Percentiles rank a stretch among this genome's conserved stretches.
These are phyloP conservation scores for Wickerhamomyces hampshirensis DNA, from an alignment of 805 yeast genomes.

Conservation along the genomic window DNA sequence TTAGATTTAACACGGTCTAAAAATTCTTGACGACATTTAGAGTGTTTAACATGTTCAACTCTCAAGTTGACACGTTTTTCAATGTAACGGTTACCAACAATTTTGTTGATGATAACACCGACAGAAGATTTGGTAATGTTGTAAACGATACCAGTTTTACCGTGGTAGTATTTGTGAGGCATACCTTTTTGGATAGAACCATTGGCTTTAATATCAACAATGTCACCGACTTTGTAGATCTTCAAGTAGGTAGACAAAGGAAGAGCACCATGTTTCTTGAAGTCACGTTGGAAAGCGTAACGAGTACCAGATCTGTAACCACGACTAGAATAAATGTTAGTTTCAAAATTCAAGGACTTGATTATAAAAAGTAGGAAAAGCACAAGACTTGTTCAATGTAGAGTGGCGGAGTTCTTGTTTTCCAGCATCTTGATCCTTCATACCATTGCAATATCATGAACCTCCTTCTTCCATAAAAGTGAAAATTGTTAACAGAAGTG, in stretches of 20 bases:
- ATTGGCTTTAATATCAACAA: slow-evolving; percentile 97
- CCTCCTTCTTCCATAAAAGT: no score
- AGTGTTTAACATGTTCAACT: slow-evolving; percentile 97
- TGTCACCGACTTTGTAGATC: slow-evolving; percentile 96
- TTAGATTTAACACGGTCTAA: slow-evolving; percentile 94
- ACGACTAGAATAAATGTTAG: slow-evolving; percentile 44
- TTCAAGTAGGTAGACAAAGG: slow-evolving; percentile 92
- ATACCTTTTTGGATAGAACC: slow-evolving; percentile 98
- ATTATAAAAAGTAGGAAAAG: no score
- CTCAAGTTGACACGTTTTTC: slow-evolving; percentile 97
- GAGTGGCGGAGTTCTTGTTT: no score
- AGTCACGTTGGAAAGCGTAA: slow-evolving; percentile 98
- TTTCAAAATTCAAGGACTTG: no score
- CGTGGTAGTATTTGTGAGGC: slow-evolving; percentile 99
- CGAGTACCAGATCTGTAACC: slow-evolving; percentile 99
- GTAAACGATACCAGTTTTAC: slow-evolving; percentile 97
- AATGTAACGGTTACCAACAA: slow-evolving; percentile 95
- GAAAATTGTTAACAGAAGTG: no score
- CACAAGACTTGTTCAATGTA: no score
- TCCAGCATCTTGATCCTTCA: no score
- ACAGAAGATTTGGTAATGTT: slow-evolving; percentile 97
- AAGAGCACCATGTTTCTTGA: slow-evolving; percentile 86
- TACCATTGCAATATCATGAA: no score
- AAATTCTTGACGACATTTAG: slow-evolving; percentile 98
- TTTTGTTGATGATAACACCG: slow-evolving; percentile 94